Evolutionary conservation across 441 rosid genomes (phyloP).

Genomic region (Iberis amara): DNA sequence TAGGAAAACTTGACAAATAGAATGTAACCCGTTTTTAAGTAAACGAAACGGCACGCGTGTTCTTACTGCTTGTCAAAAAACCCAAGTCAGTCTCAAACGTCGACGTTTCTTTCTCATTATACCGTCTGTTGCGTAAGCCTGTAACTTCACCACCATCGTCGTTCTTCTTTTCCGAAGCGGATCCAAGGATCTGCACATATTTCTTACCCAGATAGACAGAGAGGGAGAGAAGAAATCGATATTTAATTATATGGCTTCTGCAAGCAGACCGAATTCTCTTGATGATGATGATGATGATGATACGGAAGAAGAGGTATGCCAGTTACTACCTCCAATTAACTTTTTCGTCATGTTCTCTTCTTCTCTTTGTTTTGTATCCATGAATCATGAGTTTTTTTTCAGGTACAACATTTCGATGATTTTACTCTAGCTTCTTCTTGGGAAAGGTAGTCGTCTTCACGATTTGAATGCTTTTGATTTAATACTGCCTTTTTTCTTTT

Average conservation of each 20-base stretch:
- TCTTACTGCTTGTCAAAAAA: conserved; percentile 4
- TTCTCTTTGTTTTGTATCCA: conserved; percentile 9
- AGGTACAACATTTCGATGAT: conserved; percentile 92
- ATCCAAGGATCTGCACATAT: conserved; percentile 27
- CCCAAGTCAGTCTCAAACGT: conserved; percentile 7
- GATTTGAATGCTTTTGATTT: conserved; percentile 3
- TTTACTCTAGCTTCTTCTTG: conserved; percentile 95
- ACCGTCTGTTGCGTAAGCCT: background rate
- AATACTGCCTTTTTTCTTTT: background rate
- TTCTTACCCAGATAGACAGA: conserved; percentile 7
- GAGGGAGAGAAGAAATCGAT: background rate
- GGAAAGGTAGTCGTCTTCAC: conserved; percentile 65
- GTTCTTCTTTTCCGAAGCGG: conserved; percentile 18
- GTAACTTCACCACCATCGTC: conserved; percentile 4
- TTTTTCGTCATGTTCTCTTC: conserved; percentile 6
- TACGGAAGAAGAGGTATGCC: conserved; percentile 51
- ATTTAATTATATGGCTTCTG: conserved; percentile 54
- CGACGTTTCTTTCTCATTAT: conserved; percentile 11
- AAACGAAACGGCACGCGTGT: conserved; percentile 26
- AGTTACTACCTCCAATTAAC: conserved; percentile 5
- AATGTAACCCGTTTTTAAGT: conserved; percentile 12
- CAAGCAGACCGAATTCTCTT: conserved; percentile 40
- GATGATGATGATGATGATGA: conserved; percentile 49
- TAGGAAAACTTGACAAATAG: background rate
- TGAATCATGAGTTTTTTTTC: conserved; percentile 14